Base-by-base conservation (phyloP, 768 basidiomycete species). In the Saitozyma podzolica region DNA sequence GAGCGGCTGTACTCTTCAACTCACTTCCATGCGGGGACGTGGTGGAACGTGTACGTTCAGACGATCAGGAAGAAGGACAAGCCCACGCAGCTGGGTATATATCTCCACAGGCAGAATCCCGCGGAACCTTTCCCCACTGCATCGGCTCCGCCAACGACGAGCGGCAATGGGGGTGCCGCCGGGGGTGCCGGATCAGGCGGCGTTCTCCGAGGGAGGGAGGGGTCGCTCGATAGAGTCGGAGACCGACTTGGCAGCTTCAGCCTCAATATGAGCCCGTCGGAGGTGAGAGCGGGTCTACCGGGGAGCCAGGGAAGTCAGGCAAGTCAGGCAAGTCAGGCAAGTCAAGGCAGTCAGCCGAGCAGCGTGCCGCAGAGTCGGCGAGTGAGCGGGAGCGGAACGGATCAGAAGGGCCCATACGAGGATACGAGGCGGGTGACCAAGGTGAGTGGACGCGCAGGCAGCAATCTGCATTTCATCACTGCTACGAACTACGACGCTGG, bases 21-120 rank as follows among this genome's bases (percentile, higher is more conserved):
- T 3, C 84, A 94, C 57, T 93, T 90, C 86, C 90, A 92, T 74
- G 92, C 89, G 2, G 93, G 93, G 9, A 91, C 86, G 69, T 81
- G 90, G 71, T 93, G 87, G 83, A 76, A 76, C 40, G 86, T 92
- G 1, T 95, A 94, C 71, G 87, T 93, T 49, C 92, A 95, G 76
- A 84, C 92, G 50, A 87, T 92, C 54, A 85, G 87, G 67, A 91
- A 90, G 84, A 94, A 94, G 77, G 78, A 78, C 51, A 78, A 75
- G 54, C 70, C 74, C n/a, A 67, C 74, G 0, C 92, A 96, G 72
- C 82, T 95, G 1, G 93, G 93, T 0, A 86, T 95, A 40, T 95
- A 95, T 72, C 83, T 95, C 1, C 91, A 93, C 74, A 84, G 93
- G 8, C 92, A 94, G 77, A 60, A 59, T 58, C 58, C 55, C 10